Conservation (phyloP, 129 eudicot species). For the Oenanthe sinensis region DNA sequence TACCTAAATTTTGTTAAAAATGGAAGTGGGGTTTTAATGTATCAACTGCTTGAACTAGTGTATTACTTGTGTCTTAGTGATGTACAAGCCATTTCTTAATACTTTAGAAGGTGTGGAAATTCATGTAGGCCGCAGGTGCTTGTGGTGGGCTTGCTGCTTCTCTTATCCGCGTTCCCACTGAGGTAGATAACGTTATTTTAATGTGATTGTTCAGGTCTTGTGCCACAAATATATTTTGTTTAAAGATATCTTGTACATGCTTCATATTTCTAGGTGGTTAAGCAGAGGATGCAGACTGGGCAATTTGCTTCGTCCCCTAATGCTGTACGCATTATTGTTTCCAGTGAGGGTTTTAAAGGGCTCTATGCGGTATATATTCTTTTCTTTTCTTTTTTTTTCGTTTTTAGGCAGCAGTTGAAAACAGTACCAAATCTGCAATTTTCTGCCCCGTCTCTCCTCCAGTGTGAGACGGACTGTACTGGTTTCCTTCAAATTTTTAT, state of each 20-base stretch:
- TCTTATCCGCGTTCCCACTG: slow-evolving; percentile 93
- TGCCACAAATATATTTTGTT: background rate
- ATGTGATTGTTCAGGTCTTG: background rate
- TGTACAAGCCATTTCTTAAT: background rate
- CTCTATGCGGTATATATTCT: slow-evolving; percentile 73
- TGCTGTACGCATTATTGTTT: slow-evolving; percentile 72
- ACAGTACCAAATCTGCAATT: background rate
- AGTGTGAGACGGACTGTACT: background rate
- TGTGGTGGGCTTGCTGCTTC: slow-evolving; percentile 96
- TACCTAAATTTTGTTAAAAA: background rate
- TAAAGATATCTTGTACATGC: background rate
- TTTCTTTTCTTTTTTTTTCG: slow-evolving; percentile 6
- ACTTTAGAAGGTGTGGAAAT: slow-evolving; percentile 15
- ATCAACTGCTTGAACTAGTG: too few species aligned
- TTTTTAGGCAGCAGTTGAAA: background rate
- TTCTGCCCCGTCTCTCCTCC: background rate
- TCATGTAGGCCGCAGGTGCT: slow-evolving; percentile 85
- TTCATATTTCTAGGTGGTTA: slow-evolving; percentile 62
- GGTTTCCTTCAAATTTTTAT: background rate
- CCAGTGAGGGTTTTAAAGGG: slow-evolving; percentile 85
- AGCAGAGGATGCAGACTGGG: slow-evolving; percentile 92
- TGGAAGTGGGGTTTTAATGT: background rate
- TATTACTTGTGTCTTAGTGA: background rate
- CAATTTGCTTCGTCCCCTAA: slow-evolving; percentile 84
- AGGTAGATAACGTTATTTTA: slow-evolving; percentile 30